Base-by-base conservation (phyloP, 1,284 basidiomycete genomes). In the Ustilago bromivora region DNA sequence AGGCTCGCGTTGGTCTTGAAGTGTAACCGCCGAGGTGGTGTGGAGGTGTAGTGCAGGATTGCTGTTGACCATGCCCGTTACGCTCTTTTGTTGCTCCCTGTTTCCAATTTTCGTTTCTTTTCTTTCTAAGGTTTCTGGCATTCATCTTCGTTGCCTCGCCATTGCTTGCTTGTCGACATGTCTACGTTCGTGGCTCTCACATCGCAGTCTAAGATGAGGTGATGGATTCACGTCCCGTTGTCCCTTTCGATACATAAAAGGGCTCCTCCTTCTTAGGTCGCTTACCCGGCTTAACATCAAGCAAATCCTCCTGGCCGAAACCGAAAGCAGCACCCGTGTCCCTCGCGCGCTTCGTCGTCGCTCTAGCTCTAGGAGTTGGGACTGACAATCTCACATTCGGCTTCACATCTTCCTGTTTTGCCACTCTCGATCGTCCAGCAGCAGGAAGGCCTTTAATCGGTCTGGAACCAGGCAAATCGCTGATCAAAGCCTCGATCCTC, bases 231-330 rank as follows among this genome's bases (percentile, higher is more conserved):
- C 35, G 11, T 49, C 46, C 15, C 13, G 19, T 17, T 17, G 13
- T 2, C 15, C 7, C 32, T 13, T 10, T 11, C n/a, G n/a, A 10
- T 7, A 32, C 10, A 23, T 55, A 68, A 13, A 43, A 17, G 19
- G 36, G 56, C 46, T 64, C 57, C 53, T 64, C 67, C 54, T 62
- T 60, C 52, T 61, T 64, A 23, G 38, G 9, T 23, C 35, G 19
- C 52, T 47, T 49, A 8, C 4, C 11, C 3, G 41, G 43, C 41
- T 55, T 61, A 49, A 54, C 31, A 28, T 61, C 62, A 10, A 13
- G 2, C n/a, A 61, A 47, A 17, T 56, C 46, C 2, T 64, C 61
- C 23, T 40, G 12, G 46, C 32, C 36, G 13, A 52, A 35, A 10
- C 17, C 13, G 32, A 47, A 41, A 17, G 34, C 38, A 7, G 40